phyloP scores from a whole-genome alignment of 345 rosid species.

The Trapa incisa region DNA sequence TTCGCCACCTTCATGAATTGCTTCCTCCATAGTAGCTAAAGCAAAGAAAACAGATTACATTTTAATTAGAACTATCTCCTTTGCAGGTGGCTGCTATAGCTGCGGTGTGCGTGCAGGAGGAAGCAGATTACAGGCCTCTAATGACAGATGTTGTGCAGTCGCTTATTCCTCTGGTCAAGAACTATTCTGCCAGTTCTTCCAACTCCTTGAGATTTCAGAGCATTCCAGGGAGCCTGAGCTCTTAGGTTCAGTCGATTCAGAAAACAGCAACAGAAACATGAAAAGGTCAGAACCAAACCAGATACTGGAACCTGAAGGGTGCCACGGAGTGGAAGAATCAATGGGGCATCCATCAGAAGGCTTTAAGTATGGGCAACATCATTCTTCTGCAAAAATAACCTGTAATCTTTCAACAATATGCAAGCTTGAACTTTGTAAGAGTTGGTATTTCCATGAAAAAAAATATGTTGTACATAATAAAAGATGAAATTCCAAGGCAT shows the following conservation, averaged over 20 bases:
- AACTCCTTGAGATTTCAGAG: constrained; percentile 27
- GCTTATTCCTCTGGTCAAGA: constrained; percentile 61
- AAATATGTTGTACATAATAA: background rate
- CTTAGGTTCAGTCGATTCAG: background rate
- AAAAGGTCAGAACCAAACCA: background rate
- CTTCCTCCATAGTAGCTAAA: background rate
- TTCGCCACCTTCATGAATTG: background rate
- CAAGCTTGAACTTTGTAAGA: background rate
- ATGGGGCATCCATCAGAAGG: no score
- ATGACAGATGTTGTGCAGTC: constrained; percentile 93
- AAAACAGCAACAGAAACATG: background rate
- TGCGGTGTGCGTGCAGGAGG: constrained; percentile 79
- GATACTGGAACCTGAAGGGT: background rate
- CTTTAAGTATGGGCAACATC: no score
- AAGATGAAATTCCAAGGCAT: background rate
- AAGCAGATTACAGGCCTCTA: constrained; percentile 80
- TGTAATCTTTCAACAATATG: background rate
- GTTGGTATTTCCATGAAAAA: background rate
- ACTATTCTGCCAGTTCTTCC: constrained; percentile 24
- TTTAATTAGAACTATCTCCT: background rate
- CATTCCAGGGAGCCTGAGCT: constrained; percentile 20
- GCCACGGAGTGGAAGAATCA: background rate
- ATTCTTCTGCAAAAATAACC: no score
- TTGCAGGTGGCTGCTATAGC: constrained; percentile 82
- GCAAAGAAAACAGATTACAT: background rate